Percentiles rank a stretch among this genome's conserved stretches.
Evolutionary conservation across 2,329 filamentous ascomycete genomes (phyloP).

Genomic region (Curvularia lunata): DNA sequence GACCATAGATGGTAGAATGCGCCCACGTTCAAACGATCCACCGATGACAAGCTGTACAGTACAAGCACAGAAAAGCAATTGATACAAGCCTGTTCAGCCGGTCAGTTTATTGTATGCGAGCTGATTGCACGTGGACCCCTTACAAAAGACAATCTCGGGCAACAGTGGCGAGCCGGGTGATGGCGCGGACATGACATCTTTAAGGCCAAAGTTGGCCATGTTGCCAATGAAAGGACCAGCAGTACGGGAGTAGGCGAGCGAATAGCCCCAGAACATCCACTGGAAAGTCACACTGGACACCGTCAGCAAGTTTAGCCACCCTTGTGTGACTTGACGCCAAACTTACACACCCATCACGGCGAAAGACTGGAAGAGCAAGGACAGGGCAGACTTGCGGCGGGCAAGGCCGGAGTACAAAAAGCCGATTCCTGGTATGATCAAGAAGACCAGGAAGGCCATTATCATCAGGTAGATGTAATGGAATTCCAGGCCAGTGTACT

Average conservation of each 20-base stretch:
- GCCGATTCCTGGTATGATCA: constrained; percentile 71
- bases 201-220: constrained; percentile 66
- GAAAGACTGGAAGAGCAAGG: constrained; percentile 67
- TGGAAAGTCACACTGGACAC: constrained; percentile 57
- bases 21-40: constrained; percentile 68
- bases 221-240: constrained; percentile 69
- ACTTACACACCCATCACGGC: constrained; percentile 61
- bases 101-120: background rate
- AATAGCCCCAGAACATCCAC: constrained; percentile 72
- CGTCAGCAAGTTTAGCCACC: constrained; percentile 5
- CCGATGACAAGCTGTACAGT: constrained; percentile 71
- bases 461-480: constrained; percentile 67
- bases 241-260: constrained; percentile 65
- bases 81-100: constrained; percentile 56
- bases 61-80: constrained; percentile 67
- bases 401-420: constrained; percentile 69
- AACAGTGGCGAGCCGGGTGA: constrained; percentile 63
- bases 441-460: constrained; percentile 67
- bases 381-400: constrained; percentile 66
- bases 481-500: constrained; percentile 65
- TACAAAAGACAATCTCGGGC: constrained; percentile 69
- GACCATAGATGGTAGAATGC: constrained; percentile 68
- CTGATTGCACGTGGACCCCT: background rate
- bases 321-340: background rate
- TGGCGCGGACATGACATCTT: constrained; percentile 65